phyloP scores from a whole-genome alignment of 208 protist genomes.

The Trypanosoma conorhini region DNA sequence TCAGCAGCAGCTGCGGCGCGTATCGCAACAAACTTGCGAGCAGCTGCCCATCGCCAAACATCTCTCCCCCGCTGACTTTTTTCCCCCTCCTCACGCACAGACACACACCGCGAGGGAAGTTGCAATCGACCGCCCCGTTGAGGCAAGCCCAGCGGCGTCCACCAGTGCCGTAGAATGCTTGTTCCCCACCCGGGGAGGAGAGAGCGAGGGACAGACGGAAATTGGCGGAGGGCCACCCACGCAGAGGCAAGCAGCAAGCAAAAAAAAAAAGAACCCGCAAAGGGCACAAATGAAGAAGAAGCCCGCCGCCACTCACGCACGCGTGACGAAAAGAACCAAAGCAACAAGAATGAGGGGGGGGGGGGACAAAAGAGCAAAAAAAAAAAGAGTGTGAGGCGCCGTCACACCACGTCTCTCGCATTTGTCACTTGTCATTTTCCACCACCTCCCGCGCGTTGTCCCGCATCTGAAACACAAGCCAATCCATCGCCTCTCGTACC shows the following conservation, averaged over 20 bases:
- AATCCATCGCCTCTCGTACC: constrained; percentile 69
- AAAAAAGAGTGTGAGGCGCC: neutral
- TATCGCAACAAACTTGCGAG: constrained; percentile 26
- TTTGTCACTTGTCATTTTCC: constrained; percentile 1
- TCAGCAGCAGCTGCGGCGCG: constrained; percentile 50
- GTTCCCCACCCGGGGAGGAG: too few relatives aligned
- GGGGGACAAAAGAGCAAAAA: too few relatives aligned
- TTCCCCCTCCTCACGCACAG: neutral
- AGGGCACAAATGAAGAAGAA: too few relatives aligned
- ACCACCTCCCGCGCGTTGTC: constrained; percentile 14
- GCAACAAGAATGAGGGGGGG: too few relatives aligned
- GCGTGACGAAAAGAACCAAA: neutral
- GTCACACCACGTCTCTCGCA: neutral
- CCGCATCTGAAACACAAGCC: constrained; percentile 67
- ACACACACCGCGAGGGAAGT: neutral
- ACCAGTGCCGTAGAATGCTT: too few relatives aligned
- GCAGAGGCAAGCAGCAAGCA: too few relatives aligned
- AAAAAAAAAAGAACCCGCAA: too few relatives aligned
- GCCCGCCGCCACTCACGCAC: neutral
- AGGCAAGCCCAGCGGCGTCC: too few relatives aligned
- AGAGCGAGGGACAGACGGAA: too few relatives aligned
- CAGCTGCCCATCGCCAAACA: neutral
- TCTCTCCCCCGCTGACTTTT: neutral
- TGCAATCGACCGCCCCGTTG: too few relatives aligned
- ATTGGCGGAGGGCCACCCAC: too few relatives aligned